Evolutionary conservation across 768 basidiomycete species (phyloP).

Genomic region (Dentipellis fragilis): DNA sequence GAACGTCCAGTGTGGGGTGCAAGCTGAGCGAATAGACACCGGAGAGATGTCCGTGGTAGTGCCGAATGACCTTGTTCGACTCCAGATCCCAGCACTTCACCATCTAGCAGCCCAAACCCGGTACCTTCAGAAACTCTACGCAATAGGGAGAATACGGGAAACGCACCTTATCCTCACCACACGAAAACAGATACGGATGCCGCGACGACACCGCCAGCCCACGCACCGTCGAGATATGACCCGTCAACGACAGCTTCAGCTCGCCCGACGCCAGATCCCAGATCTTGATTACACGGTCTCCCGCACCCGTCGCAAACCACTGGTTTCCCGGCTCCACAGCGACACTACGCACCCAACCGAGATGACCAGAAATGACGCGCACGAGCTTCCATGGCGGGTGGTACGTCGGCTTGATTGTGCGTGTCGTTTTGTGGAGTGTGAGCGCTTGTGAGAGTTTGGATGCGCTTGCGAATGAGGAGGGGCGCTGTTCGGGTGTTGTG

Average conservation of each 20-base stretch:
- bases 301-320: slow-evolving; percentile 98
- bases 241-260: slow-evolving; percentile 90
- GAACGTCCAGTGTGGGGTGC: slow-evolving; percentile 91
- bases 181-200: slow-evolving; percentile 96
- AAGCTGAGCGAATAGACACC: slow-evolving; percentile 92
- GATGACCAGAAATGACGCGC: slow-evolving; percentile 93
- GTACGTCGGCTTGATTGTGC: slow-evolving; percentile 91
- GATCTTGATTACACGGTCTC: slow-evolving; percentile 96
- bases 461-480: slow-evolving; percentile 60
- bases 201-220: slow-evolving; percentile 87
- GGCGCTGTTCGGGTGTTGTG: slow-evolving; percentile 54
- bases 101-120: slow-evolving; percentile 49
- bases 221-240: slow-evolving; percentile 94
- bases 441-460: slow-evolving; percentile 79
- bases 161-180: slow-evolving; percentile 92
- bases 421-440: slow-evolving; percentile 84
- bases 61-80: slow-evolving; percentile 96
- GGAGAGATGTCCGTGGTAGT: slow-evolving; percentile 96
- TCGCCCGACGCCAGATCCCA: slow-evolving; percentile 99
- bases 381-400: slow-evolving; percentile 95
- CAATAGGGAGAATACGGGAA: not conserved
- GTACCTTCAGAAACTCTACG: not conserved
- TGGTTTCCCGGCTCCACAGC: slow-evolving; percentile 97
- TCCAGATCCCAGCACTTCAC: slow-evolving; percentile 99
- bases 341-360: slow-evolving; percentile 95